Percentiles rank a stretch among this genome's conserved stretches.
phyloP scores from a whole-genome alignment of 2,329 filamentous ascomycete species.

The Clarireedia hainanense region DNA sequence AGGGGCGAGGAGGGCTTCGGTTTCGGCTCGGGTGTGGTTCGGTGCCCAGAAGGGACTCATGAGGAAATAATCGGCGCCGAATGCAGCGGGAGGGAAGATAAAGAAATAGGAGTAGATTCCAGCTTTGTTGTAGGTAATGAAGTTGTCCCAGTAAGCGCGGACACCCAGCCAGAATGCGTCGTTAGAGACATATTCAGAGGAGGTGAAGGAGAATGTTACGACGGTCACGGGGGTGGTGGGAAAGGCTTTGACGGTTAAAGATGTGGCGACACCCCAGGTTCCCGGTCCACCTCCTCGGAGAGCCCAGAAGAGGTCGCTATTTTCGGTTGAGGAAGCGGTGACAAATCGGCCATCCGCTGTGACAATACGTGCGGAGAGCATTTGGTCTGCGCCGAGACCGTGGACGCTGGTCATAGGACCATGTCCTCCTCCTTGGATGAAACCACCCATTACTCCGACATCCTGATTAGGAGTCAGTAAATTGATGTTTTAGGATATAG shows the following conservation, averaged over 20 bases:
- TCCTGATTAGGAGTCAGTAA: constrained; percentile 33
- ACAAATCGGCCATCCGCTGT: constrained; percentile 18
- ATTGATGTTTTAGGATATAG: constrained; percentile 32
- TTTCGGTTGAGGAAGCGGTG: constrained; percentile 14
- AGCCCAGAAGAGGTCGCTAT: constrained; percentile 22
- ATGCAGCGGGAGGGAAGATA: constrained; percentile 25
- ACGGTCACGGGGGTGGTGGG: constrained; percentile 31
- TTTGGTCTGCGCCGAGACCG: constrained; percentile 53
- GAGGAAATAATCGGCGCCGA: not conserved
- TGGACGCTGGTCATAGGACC: constrained; percentile 42
- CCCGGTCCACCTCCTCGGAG: constrained; percentile 21
- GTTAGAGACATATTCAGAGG: constrained; percentile 36
- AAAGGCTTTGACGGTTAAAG: constrained; percentile 46
- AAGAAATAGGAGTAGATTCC: constrained; percentile 25
- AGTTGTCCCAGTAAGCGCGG: constrained; percentile 41
- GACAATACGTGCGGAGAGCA: constrained; percentile 19
- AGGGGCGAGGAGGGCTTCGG: constrained; percentile 27
- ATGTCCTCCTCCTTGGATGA: constrained; percentile 54
- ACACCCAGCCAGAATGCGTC: constrained; percentile 43
- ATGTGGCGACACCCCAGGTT: constrained; percentile 54
- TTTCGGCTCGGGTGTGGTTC: constrained; percentile 25
- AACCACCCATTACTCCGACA: constrained; percentile 36
- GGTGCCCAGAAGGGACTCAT: constrained; percentile 24
- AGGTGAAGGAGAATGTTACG: constrained; percentile 38
- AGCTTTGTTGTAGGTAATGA: constrained; percentile 32